These are phyloP conservation scores for Kuraishia cidri DNA, from an alignment of 805 yeast genomes.

Conservation along the genomic window DNA sequence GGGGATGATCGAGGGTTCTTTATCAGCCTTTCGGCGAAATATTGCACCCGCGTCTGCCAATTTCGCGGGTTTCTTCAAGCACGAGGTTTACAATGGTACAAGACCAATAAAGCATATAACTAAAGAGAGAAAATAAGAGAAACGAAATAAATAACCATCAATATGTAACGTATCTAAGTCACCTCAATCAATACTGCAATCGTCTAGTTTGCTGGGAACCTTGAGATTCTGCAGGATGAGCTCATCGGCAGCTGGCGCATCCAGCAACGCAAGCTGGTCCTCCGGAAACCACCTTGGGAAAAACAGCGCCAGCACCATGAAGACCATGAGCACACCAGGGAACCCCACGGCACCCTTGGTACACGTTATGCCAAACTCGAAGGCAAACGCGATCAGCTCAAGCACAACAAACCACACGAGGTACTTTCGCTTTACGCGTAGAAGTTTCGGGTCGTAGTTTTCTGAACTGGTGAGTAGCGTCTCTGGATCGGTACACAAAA, in stretches of 20 bases:
- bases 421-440: slow-evolving; percentile 30
- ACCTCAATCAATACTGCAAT: too few relatives aligned
- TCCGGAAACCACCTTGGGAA: slow-evolving; percentile 57
- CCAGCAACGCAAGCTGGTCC: slow-evolving; percentile 55
- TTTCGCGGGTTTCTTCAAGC: too few relatives aligned
- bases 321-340: slow-evolving; percentile 75
- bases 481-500: slow-evolving; percentile 49
- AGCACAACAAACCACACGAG: slow-evolving; percentile 46
- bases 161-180: too few relatives aligned
- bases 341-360: slow-evolving; percentile 92
- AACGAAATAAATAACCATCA: too few relatives aligned
- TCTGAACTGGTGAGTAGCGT: slow-evolving; percentile 7
- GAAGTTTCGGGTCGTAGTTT: slow-evolving; percentile 10
- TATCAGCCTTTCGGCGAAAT: too few relatives aligned
- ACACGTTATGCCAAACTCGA: slow-evolving; percentile 78
- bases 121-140: too few relatives aligned
- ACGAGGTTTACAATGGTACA: too few relatives aligned
- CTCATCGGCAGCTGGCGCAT: slow-evolving; percentile 29
- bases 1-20: too few relatives aligned
- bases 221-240: slow-evolving; percentile 18
- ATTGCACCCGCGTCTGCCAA: too few relatives aligned
- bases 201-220: too few relatives aligned
- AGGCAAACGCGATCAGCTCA: slow-evolving; percentile 60
- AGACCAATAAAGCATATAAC: too few relatives aligned
- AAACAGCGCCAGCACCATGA: slow-evolving; percentile 51